These are phyloP conservation scores for Eremochloa ophiuroides DNA, from an alignment of 176 grass and related monocot genomes.

Conservation along the genomic window DNA sequence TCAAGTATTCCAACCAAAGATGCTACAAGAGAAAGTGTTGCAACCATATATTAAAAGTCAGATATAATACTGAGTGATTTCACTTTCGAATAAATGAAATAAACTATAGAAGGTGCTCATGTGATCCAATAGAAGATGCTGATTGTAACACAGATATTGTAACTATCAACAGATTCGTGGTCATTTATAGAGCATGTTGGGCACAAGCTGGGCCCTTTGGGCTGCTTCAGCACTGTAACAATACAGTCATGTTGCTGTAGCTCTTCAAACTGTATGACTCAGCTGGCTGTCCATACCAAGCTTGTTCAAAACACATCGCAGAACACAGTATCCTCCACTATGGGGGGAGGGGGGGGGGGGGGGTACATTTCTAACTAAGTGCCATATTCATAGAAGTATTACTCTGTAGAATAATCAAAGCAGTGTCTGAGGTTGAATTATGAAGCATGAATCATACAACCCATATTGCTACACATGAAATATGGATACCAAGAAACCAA, in stretches of 20 bases:
- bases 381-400: background rate
- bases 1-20: constrained; percentile 77
- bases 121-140: constrained; percentile 7
- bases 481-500: constrained; percentile 4
- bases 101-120: background rate
- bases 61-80: background rate
- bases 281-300: background rate
- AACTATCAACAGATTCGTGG: background rate
- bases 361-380: background rate
- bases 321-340: background rate
- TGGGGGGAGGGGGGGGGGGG: too few relatives aligned
- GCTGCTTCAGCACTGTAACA: background rate
- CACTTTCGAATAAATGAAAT: constrained; percentile 3
- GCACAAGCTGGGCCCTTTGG: background rate
- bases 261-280: background rate
- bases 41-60: constrained; percentile 27
- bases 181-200: background rate
- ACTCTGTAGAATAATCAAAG: constrained; percentile 9
- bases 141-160: background rate
- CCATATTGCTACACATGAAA: background rate
- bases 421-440: constrained; percentile 5
- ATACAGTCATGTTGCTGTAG: background rate
- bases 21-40: constrained; percentile 47
- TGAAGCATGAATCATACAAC: background rate
- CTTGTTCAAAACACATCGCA: constrained; percentile 9